Percentiles rank a stretch among this genome's conserved stretches.
Evolutionary conservation across 306 rosid species (phyloP).

Genomic region (Carpinus fangiana): DNA sequence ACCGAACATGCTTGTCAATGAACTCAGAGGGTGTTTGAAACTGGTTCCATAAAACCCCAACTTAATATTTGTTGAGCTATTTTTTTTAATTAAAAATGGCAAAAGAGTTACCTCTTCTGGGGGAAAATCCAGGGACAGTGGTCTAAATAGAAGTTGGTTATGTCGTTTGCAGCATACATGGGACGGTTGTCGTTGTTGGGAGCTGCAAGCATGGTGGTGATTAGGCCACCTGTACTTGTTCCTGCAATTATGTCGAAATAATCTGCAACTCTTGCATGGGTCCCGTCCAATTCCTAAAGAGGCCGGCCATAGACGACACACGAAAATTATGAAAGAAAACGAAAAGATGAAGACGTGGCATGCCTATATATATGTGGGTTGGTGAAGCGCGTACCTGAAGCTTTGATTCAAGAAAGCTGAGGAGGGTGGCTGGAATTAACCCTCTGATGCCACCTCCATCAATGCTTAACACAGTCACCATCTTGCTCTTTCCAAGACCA

Average conservation of each 20-base stretch:
- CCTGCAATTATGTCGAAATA: conserved; percentile 45
- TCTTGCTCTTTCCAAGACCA: conserved; percentile 16
- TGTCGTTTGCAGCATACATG: conserved; percentile 37
- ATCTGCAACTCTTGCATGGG: conserved; percentile 35
- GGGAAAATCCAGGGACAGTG: conserved; percentile 40
- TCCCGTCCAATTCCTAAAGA: conserved; percentile 40
- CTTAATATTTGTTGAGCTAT: neutral
- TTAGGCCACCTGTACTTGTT: conserved; percentile 49
- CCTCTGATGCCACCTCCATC: conserved; percentile 55
- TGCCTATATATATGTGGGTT: neutral
- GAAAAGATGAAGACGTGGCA: neutral
- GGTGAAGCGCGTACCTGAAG: conserved; percentile 34
- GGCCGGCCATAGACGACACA: neutral
- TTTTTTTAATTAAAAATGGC: neutral
- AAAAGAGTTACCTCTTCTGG: conserved; percentile 24
- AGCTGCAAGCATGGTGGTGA: conserved; percentile 50
- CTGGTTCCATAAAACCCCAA: conserved; percentile 8
- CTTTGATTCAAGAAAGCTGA: conserved; percentile 37
- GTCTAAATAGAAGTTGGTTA: conserved; percentile 38
- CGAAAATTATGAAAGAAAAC: neutral
- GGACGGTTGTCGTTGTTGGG: conserved; percentile 42
- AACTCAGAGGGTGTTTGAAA: neutral
- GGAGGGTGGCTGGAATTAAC: conserved; percentile 38
- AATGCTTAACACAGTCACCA: conserved; percentile 47
- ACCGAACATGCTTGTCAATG: neutral